Conservation (phyloP, 805 yeast genomes). For the Maudiozyma saulgeensis region DNA sequence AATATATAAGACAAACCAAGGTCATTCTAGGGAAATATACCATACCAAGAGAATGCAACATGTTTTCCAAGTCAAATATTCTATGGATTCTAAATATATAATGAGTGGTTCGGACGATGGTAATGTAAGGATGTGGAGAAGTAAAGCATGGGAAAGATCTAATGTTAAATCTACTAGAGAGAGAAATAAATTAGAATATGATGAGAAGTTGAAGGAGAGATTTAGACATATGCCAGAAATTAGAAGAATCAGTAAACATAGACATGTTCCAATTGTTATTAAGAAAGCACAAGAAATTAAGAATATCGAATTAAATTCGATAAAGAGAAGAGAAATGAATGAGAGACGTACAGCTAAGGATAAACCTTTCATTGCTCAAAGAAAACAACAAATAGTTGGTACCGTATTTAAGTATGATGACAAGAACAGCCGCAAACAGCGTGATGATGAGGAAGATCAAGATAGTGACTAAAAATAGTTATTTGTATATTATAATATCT, state of each 20-base stretch:
- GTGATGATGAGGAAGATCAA: constrained; percentile 4
- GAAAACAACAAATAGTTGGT: constrained; percentile 81
- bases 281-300: constrained; percentile 88
- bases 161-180: constrained; percentile 72
- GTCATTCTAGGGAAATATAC: constrained; percentile 90
- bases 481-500: neutral
- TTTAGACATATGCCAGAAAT: constrained; percentile 96
- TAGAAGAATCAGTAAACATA: constrained; percentile 77
- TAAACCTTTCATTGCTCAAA: constrained; percentile 54
- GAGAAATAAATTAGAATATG: constrained; percentile 79
- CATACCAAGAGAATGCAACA: constrained; percentile 98
- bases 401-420: constrained; percentile 54
- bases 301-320: constrained; percentile 56
- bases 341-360: constrained; percentile 67
- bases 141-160: constrained; percentile 76
- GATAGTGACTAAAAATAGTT: constrained; percentile 3
- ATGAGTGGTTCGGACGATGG: constrained; percentile 94
- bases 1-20: constrained; percentile 62
- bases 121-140: constrained; percentile 88
- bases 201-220: constrained; percentile 82
- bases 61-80: constrained; percentile 70
- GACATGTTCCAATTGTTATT: constrained; percentile 81
- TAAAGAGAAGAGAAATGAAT: constrained; percentile 76
- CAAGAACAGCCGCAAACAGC: constrained; percentile 8
- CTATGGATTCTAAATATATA: constrained; percentile 84